Base-by-base conservation (phyloP, 2,329 filamentous ascomycete species). In the Botryotinia narcissicola region DNA sequence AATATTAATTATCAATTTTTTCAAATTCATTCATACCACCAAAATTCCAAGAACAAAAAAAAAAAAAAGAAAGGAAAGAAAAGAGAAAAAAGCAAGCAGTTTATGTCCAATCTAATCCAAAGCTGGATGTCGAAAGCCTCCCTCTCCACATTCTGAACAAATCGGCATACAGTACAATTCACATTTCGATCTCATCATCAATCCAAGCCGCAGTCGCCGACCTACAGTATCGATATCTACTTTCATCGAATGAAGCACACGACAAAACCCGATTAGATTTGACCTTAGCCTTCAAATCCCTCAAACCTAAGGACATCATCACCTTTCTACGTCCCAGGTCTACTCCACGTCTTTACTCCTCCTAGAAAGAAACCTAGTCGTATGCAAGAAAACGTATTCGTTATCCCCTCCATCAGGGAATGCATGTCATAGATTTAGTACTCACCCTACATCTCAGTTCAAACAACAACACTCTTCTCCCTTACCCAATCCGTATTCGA, bases 371-470 rank as follows among this genome's bases (percentile, higher is more conserved):
- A 25, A 61, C 57, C 69, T 16, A 35, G 60, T 71, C 59, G 32
- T 51, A 71, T 71, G 70, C 66, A 54, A 57, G 66, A 68, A 68
- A 68, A 57, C 70, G 60, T 32, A 71, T 63, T 71, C 37, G 44
- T 42, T 57, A 71, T 44, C 70, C 70, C 64, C 35, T 71, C 60
- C 35, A 71, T 57, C 48, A 64, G 44, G 59, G 70, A 71, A 71
- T 71, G 70, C 70, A 71, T 71, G 46, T 64, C 70, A 71, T 71
- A 51, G 70, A 64, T 64, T 71, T 71, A 71, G 59, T 71, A 42
- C 68, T 61, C 68, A 29, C 46, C 35, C 37, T 46, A 64, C 69
- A 54, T 29, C 42, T 71, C 69, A 35, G 57, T 64, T 64, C 69
- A 71, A 64, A 71, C 59, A 68, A 68, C 66, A 68, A 64, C 70